A percentile compares a stretch with the other conserved stretches of the same genome.
Evolutionary conservation across 2,329 filamentous ascomycete species (phyloP).

Genomic region (Ploettnerulaceae sp.): DNA sequence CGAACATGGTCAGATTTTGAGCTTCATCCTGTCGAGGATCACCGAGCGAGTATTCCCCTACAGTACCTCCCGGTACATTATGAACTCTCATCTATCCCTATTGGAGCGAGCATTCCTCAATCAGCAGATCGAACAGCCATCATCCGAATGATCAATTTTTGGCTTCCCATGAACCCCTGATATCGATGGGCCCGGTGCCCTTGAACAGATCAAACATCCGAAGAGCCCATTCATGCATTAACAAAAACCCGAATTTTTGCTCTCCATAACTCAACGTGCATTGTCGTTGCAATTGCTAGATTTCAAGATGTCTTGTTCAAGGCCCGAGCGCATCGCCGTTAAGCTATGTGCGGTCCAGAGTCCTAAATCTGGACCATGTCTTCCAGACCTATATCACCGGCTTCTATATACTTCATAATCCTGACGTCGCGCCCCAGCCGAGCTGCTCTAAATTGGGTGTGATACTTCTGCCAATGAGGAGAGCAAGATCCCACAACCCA

Average conservation of each 20-base stretch:
- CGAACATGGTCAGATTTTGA: constrained; percentile 1
- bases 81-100: not conserved
- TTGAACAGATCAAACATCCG: constrained; percentile 17
- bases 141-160: constrained; percentile 9
- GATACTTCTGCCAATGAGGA: constrained; percentile 4
- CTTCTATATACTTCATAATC: constrained; percentile 27
- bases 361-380: constrained; percentile 10
- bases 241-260: not conserved
- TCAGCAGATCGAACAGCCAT: constrained; percentile 18
- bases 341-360: constrained; percentile 4
- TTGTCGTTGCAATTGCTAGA: constrained; percentile 9
- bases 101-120: constrained; percentile 3
- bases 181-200: constrained; percentile 8
- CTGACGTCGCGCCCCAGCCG: constrained; percentile 20
- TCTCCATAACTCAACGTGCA: constrained; percentile 16
- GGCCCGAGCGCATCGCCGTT: constrained; percentile 19
- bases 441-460: constrained; percentile 10
- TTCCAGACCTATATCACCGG: constrained; percentile 24
- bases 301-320: not conserved
- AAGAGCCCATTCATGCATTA: constrained; percentile 12
- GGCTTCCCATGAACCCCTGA: constrained; percentile 4
- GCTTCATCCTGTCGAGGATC: constrained; percentile 2
- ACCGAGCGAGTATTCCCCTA: constrained; percentile 7
- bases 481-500: not conserved
- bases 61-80: constrained; percentile 5